phyloP scores from a whole-genome alignment of 148 eudicot genomes.

The Rhododendron ferrugineum region DNA sequence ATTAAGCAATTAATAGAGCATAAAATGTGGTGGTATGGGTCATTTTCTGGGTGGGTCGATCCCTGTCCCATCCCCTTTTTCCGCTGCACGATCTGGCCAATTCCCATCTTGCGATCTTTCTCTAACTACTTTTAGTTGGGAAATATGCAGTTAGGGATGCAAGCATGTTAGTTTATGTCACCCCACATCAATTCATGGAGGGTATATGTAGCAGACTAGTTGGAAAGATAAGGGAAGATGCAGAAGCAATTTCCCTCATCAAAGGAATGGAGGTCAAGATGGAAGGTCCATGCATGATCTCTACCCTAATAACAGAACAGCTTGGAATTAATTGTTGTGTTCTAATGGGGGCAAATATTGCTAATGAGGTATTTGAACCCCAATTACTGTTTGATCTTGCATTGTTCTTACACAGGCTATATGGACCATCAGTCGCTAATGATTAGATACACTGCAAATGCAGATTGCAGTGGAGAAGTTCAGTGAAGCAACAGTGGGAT shows the following conservation, averaged over 20 bases:
- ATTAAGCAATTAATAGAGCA: not conserved
- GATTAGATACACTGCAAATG: slow-evolving; percentile 9
- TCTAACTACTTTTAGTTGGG: not conserved
- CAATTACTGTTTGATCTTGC: not conserved
- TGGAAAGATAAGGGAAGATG: slow-evolving; percentile 63
- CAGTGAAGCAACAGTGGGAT: slow-evolving; percentile 93
- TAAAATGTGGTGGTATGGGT: not conserved
- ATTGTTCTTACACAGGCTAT: not conserved
- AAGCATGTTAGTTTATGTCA: slow-evolving; percentile 89
- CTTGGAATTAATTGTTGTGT: slow-evolving; percentile 77
- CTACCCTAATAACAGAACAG: slow-evolving; percentile 55
- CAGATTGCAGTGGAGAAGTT: slow-evolving; percentile 91
- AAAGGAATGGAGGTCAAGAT: slow-evolving; percentile 97
- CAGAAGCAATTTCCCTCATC: slow-evolving; percentile 76
- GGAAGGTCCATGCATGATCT: slow-evolving; percentile 92
- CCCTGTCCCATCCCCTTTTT: not conserved
- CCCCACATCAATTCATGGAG: slow-evolving; percentile 91
- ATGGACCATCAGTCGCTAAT: not conserved
- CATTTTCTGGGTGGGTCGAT: not conserved
- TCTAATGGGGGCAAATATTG: slow-evolving; percentile 96
- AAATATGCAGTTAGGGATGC: slow-evolving; percentile 68
- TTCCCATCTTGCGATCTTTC: not conserved
- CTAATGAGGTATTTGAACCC: slow-evolving; percentile 59
- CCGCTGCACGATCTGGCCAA: not conserved
- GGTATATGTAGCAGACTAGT: slow-evolving; percentile 61